Conservation (phyloP, 2,329 filamentous ascomycete genomes). For the Verticillium zaregamsianum region DNA sequence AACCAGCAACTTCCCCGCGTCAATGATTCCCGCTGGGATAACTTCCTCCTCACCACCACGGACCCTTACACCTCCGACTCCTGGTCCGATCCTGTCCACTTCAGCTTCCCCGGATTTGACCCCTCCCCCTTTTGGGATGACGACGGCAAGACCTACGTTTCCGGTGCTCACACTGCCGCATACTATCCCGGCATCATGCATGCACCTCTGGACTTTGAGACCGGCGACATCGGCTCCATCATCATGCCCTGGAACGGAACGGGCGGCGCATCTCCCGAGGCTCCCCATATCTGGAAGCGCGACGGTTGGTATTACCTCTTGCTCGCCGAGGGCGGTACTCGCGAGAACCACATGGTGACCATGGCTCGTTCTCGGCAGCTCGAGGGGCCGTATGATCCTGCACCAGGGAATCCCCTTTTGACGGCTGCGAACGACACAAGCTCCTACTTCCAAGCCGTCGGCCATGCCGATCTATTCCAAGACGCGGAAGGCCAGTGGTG, state of each 20-base stretch:
- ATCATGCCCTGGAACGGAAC: conserved; percentile 39
- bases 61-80: conserved; percentile 31
- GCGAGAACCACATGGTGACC: conserved; percentile 32
- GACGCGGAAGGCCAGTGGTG: conserved; percentile 46
- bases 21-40: conserved; percentile 20
- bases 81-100: conserved; percentile 36
- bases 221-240: conserved; percentile 24
- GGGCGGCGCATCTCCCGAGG: conserved; percentile 37
- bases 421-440: conserved; percentile 30
- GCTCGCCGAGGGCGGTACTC: conserved; percentile 48
- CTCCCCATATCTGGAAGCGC: conserved; percentile 48
- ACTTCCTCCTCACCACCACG: conserved; percentile 34
- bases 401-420: conserved; percentile 38
- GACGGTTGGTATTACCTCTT: conserved; percentile 50
- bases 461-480: conserved; percentile 42
- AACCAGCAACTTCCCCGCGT: conserved; percentile 10
- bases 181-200: conserved; percentile 19
- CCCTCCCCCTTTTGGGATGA: conserved; percentile 49
- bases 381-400: conserved; percentile 37
- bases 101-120: conserved; percentile 31
- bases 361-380: conserved; percentile 35
- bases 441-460: conserved; percentile 37
- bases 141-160: conserved; percentile 37
- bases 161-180: conserved; percentile 6
- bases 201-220: conserved; percentile 26